A percentile compares a stretch with the other conserved stretches of the same genome.
Evolutionary conservation across 352 stramenopile genomes (phyloP).

Genomic region (Albugo candida): DNA sequence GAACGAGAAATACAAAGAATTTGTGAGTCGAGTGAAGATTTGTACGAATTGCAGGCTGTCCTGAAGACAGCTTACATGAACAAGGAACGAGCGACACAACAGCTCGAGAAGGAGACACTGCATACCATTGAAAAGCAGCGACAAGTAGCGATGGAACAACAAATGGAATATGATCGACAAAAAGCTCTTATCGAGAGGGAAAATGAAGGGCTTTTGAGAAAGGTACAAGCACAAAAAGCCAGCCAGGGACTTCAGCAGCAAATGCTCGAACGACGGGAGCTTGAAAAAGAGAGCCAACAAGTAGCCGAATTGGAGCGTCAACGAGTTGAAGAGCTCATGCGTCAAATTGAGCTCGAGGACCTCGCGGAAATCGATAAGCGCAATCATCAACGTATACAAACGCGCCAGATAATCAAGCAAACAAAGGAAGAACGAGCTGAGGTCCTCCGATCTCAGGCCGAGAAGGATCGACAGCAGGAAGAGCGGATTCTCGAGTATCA

Average conservation of each 20-base stretch:
- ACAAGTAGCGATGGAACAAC: conserved; percentile 77
- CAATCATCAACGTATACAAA: conserved; percentile 34
- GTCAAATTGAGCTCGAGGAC: conserved; percentile 77
- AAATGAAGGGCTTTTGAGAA: conserved; percentile 28
- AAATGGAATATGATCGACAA: conserved; percentile 85
- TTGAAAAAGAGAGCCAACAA: conserved; percentile 35
- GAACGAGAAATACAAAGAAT: conserved; percentile 81
- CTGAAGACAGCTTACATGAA: conserved; percentile 89
- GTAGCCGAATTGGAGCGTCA: conserved; percentile 57
- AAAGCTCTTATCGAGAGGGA: conserved; percentile 49
- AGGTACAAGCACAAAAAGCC: conserved; percentile 42
- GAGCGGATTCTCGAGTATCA: conserved; percentile 30
- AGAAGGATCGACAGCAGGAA: conserved; percentile 18
- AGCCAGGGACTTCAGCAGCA: conserved; percentile 50
- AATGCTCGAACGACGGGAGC: conserved; percentile 46
- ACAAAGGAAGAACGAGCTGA: conserved; percentile 21
- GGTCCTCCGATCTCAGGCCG: conserved; percentile 9
- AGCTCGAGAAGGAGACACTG: conserved; percentile 74
- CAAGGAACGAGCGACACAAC: conserved; percentile 80
- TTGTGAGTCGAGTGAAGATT: conserved; percentile 76
- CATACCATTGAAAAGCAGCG: conserved; percentile 43
- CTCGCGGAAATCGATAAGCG: conserved; percentile 38
- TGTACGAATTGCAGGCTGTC: conserved; percentile 75
- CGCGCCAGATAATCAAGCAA: conserved; percentile 33
- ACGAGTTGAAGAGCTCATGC: conserved; percentile 72